Conservation (phyloP, 2,329 filamentous ascomycete genomes). For the Hymenotorrendiella dingleyae region DNA sequence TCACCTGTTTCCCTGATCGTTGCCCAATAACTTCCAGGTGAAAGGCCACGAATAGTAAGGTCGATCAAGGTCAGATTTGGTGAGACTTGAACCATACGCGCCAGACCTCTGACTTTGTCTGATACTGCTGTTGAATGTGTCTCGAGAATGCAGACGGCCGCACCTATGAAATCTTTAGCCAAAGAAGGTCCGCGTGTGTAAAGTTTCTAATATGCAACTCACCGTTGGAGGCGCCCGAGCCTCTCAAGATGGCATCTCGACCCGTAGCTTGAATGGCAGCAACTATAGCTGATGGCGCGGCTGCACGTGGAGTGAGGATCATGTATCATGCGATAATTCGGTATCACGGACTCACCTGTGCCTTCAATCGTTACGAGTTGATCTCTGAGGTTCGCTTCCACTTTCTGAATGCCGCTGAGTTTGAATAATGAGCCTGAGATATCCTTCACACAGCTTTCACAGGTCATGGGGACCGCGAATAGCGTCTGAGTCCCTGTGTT, state of each 20-base stretch:
- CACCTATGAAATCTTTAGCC: conserved; percentile 51
- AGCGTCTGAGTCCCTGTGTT: conserved; percentile 58
- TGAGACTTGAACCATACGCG: conserved; percentile 88
- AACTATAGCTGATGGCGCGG: conserved; percentile 84
- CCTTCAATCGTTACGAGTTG: conserved; percentile 83
- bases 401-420: conserved; percentile 73
- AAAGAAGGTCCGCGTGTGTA: too few relatives aligned
- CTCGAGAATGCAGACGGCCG: conserved; percentile 93
- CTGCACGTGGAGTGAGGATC: conserved; percentile 34
- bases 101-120: conserved; percentile 75
- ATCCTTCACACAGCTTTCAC: conserved; percentile 81
- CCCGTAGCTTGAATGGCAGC: conserved; percentile 83
- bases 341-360: conserved; percentile 50
- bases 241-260: conserved; percentile 87
- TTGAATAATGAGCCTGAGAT: conserved; percentile 74
- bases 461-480: conserved; percentile 91
- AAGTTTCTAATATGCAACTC: too few relatives aligned
- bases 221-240: conserved; percentile 82
- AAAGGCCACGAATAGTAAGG: conserved; percentile 76
- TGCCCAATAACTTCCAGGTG: conserved; percentile 74
- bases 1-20: conserved; percentile 83
- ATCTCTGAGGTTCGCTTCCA: conserved; percentile 74
- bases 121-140: conserved; percentile 58
- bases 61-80: conserved; percentile 77
- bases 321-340: conserved; percentile 3